phyloP scores from a whole-genome alignment of 495 filamentous ascomycete species.

The Pseudevernia furfuracea region DNA sequence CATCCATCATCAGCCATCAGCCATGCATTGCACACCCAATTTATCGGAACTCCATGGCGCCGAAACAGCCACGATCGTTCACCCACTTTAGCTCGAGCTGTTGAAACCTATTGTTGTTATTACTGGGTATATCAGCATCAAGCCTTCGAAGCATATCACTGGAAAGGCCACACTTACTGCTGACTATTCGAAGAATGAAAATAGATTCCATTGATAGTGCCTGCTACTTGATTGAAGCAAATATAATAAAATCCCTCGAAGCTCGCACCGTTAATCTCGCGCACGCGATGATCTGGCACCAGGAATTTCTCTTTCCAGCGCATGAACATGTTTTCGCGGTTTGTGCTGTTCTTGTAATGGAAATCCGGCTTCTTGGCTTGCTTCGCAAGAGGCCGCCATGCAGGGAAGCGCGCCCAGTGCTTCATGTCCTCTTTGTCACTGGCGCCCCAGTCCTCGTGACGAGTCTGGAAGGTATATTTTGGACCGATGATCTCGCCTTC shows the following conservation, averaged over 20 bases:
- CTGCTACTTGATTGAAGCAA: slow-evolving; percentile 87
- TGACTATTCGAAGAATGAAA: slow-evolving; percentile 90
- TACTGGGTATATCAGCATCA: slow-evolving; percentile 23
- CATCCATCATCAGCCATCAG: slow-evolving; percentile 15
- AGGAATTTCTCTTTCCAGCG: slow-evolving; percentile 99
- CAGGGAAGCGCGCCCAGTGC: slow-evolving; percentile 87
- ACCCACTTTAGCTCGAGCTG: slow-evolving; percentile 87
- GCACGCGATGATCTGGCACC: slow-evolving; percentile 87
- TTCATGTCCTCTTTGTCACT: slow-evolving; percentile 85
- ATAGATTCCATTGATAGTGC: slow-evolving; percentile 86
- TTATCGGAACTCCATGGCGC: slow-evolving; percentile 91
- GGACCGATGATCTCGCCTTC: slow-evolving; percentile 96
- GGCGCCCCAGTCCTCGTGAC: slow-evolving; percentile 84
- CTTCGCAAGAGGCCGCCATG: slow-evolving; percentile 71
- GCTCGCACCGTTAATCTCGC: slow-evolving; percentile 83
- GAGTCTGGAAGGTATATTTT: slow-evolving; percentile 88
- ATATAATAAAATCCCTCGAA: slow-evolving; percentile 99
- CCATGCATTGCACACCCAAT: slow-evolving; percentile 14
- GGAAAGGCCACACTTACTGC: slow-evolving; percentile 53
- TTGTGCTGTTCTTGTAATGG: slow-evolving; percentile 56
- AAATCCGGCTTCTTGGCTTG: slow-evolving; percentile 74
- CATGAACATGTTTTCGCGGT: slow-evolving; percentile 95
- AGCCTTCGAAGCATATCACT: not conserved
- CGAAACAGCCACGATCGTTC: slow-evolving; percentile 72
- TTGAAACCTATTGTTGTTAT: slow-evolving; percentile 58